Base-by-base conservation (phyloP, 2,329 filamentous ascomycete species). In the Aspergillus tubingensis region DNA sequence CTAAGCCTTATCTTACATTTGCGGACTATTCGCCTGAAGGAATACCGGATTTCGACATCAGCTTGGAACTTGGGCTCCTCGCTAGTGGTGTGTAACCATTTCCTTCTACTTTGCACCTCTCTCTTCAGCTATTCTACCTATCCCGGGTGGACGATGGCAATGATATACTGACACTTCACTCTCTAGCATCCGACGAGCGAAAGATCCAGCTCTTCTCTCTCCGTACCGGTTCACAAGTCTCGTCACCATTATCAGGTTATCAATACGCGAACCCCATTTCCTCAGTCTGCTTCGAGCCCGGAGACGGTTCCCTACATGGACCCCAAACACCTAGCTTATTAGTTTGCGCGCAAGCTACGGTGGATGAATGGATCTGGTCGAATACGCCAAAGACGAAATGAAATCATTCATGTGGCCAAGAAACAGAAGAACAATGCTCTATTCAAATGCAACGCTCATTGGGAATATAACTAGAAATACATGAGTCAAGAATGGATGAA, bases 301-400 rank as follows among this genome's bases (percentile, higher is more conserved):
- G 67, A 5, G 67, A 68, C 6, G 65, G 61, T 36, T 65, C 62
- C 1, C 63, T 60, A 13, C 61, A 68, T 41, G 71, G 68, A 0
- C 67, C 70, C 2, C 72, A 72, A 54, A 69, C 67, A 0, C 75
- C 76, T 3, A 73, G 72, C 54, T 62, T 79, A 57, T 53, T 79
- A 49, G 70, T 77, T 54, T 69, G 71, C 57, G 62, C 72, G 1
- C 66, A 73, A 25, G 65, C 63, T 11, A 65, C 66, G 2, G 71
- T 79, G 27, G 72, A 78, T 54, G 71, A 79, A 60, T 78, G 76
- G 75, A 68, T 61, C n/a, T 77, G 74, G 74, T 76, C 68, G 59
- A 52, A 50, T 8, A 43, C 36, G 39, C 47, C 39, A 43, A 56
- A 30, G 15, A 43, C 30, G 32, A 7, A 10, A 50, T 52, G 23